phyloP scores from a whole-genome alignment of 805 yeast species.

The Candida stauntonica region DNA sequence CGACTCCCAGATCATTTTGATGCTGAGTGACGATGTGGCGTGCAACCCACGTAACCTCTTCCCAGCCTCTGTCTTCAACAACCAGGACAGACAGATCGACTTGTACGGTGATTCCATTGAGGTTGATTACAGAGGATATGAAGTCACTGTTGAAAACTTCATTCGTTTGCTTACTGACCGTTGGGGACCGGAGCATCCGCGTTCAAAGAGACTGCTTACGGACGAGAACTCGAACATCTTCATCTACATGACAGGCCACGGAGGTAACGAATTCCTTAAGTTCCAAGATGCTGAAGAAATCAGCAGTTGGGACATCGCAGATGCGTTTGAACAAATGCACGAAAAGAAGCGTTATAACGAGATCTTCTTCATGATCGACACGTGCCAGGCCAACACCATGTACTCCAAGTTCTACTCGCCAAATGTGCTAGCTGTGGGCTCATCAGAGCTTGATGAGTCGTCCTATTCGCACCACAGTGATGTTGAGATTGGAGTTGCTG shows the following conservation, averaged over 20 bases:
- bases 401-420: constrained; percentile 90
- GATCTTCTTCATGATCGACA: constrained; percentile 95
- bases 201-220: constrained; percentile 83
- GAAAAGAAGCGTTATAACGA: constrained; percentile 94
- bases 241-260: constrained; percentile 96
- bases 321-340: constrained; percentile 95
- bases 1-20: constrained; percentile 91
- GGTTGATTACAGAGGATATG: constrained; percentile 96
- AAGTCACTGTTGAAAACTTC: constrained; percentile 95
- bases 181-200: constrained; percentile 92
- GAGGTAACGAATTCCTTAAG: constrained; percentile 95
- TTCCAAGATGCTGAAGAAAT: constrained; percentile 99
- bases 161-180: constrained; percentile 90
- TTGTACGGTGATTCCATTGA: constrained; percentile 92
- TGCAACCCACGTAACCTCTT: constrained; percentile 95
- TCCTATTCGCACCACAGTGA: constrained; percentile 96
- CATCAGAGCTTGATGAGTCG: constrained; percentile 80
- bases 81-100: constrained; percentile 87
- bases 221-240: constrained; percentile 94
- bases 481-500: constrained; percentile 94
- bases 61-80: constrained; percentile 94
- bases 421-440: constrained; percentile 87
- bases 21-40: constrained; percentile 96
- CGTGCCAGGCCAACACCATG: constrained; percentile 99
- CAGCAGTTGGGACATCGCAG: constrained; percentile 92